These are phyloP conservation scores for Pestalotiopsis sp. DNA, from an alignment of 2,329 filamentous ascomycete genomes.

Conservation along the genomic window DNA sequence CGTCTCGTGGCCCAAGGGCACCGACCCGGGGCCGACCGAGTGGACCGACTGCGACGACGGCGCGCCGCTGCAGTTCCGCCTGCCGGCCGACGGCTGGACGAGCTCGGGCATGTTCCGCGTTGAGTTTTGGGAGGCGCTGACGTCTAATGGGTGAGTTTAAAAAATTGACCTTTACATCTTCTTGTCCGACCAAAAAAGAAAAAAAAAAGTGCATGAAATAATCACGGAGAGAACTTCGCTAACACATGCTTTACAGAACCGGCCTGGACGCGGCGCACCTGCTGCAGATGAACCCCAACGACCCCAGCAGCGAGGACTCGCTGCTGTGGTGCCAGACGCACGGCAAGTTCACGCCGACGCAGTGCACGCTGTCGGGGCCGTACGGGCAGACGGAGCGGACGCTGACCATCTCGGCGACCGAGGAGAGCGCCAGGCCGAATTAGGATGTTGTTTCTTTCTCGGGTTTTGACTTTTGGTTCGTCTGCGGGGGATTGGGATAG, in stretches of 20 bases:
- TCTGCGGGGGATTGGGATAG: background rate
- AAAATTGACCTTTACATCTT: background rate
- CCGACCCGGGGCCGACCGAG: conserved; percentile 21
- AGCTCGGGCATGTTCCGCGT: conserved; percentile 23
- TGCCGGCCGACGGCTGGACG: conserved; percentile 26
- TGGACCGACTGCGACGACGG: conserved; percentile 25
- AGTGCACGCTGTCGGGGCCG: conserved; percentile 24
- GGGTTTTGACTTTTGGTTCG: too few relatives aligned
- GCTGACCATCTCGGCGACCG: conserved; percentile 21
- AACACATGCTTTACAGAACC: conserved; percentile 14
- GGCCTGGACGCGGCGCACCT: conserved; percentile 24
- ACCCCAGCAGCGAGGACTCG: conserved; percentile 23
- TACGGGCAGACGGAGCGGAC: conserved; percentile 14
- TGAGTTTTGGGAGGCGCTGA: conserved; percentile 23
- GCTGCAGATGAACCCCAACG: conserved; percentile 20
- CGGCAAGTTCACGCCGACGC: conserved; percentile 29
- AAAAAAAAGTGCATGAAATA: too few relatives aligned
- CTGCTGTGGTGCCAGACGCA: conserved; percentile 28
- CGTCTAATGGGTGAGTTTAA: conserved; percentile 23
- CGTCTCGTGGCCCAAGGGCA: conserved; percentile 22
- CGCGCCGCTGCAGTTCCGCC: conserved; percentile 20
- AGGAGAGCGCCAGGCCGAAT: conserved; percentile 20
- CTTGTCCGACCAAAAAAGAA: background rate
- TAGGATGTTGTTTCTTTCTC: conserved; percentile 13
- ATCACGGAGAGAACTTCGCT: too few relatives aligned